Evolutionary conservation across 192 early-diverging fungal species (phyloP).

Genomic region (Entrophospora sp.): DNA sequence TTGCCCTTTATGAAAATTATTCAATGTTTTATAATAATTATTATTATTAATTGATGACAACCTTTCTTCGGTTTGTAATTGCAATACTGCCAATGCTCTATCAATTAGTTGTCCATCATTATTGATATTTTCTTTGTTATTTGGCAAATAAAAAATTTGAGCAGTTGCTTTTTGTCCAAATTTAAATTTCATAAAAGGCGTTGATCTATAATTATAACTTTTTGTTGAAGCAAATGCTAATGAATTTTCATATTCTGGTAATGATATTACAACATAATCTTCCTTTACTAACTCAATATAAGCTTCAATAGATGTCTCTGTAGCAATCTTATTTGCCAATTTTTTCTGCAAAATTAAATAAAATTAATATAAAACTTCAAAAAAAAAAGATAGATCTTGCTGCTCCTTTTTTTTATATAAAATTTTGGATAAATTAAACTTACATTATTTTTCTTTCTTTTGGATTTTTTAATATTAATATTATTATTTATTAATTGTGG

Average conservation of each 20-base stretch:
- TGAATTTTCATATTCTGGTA: constrained; percentile 46
- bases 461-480: constrained; percentile 23
- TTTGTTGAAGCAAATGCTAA: constrained; percentile 53
- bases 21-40: no score
- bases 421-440: no score
- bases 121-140: constrained; percentile 23
- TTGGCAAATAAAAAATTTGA: constrained; percentile 33
- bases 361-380: no score
- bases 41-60: no score
- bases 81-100: constrained; percentile 68
- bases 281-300: constrained; percentile 71
- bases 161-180: constrained; percentile 44
- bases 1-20: constrained; percentile 59
- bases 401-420: no score
- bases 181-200: constrained; percentile 55
- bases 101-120: constrained; percentile 27
- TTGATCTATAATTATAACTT: constrained; percentile 48
- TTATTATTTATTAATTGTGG: constrained; percentile 26
- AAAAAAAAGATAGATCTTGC: no score
- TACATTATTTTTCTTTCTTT: no score
- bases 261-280: constrained; percentile 61
- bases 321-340: constrained; percentile 25
- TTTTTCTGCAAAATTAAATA: constrained; percentile 11
- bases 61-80: constrained; percentile 38
- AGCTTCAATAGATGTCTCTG: constrained; percentile 38